Evolutionary conservation across 495 filamentous ascomycete genomes (phyloP).

Genomic region (Physcia stellaris): DNA sequence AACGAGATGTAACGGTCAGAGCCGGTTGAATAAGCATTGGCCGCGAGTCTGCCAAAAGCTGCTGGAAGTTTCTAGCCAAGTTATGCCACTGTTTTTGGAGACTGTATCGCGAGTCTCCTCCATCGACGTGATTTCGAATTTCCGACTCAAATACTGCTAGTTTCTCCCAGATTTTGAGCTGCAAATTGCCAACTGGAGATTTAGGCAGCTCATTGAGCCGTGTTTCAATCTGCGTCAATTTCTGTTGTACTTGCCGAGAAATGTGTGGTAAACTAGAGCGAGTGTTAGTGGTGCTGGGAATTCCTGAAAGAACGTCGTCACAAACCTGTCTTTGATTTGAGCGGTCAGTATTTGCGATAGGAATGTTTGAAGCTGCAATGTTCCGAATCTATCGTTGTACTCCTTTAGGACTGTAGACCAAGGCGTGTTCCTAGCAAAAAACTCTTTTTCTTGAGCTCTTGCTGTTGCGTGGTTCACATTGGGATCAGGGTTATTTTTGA

Average conservation of each 20-base stretch:
- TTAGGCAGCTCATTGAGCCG: slow-evolving; percentile 40
- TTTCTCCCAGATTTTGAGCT: slow-evolving; percentile 24
- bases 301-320: background rate
- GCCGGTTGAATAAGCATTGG: slow-evolving; percentile 25
- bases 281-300: too few relatives aligned
- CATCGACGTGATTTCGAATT: slow-evolving; percentile 24
- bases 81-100: slow-evolving; percentile 27
- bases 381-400: slow-evolving; percentile 44
- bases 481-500: slow-evolving; percentile 43
- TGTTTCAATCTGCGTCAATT: slow-evolving; percentile 29
- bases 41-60: slow-evolving; percentile 20
- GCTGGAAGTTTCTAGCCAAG: slow-evolving; percentile 25
- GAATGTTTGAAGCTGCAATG: slow-evolving; percentile 36
- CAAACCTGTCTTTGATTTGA: slow-evolving; percentile 40
- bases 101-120: slow-evolving; percentile 18
- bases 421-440: slow-evolving; percentile 35
- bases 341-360: slow-evolving; percentile 39
- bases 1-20: too few relatives aligned
- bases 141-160: slow-evolving; percentile 19
- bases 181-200: slow-evolving; percentile 31
- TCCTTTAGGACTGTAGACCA: slow-evolving; percentile 33
- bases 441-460: slow-evolving; percentile 39
- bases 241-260: slow-evolving; percentile 39
- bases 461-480: slow-evolving; percentile 38
- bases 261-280: slow-evolving; percentile 41